Evolutionary conservation across 495 filamentous ascomycete species (phyloP).

Genomic region (Thozetella sp.): DNA sequence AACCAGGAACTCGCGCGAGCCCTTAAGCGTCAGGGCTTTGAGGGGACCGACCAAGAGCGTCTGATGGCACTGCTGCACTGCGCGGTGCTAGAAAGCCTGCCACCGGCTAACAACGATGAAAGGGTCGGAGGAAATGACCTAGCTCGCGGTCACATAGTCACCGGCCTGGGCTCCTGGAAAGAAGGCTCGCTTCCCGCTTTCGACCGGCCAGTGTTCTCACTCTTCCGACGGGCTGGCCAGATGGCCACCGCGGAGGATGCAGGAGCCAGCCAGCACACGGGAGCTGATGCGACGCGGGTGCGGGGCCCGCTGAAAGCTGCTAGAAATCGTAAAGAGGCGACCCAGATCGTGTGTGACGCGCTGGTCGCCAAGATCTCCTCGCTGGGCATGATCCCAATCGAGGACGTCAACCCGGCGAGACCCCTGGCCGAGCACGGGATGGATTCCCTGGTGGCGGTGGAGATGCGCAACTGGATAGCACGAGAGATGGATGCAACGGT

Average conservation of each 20-base stretch:
- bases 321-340: slow-evolving; percentile 31
- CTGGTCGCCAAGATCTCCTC: slow-evolving; percentile 47
- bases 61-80: slow-evolving; percentile 33
- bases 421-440: slow-evolving; percentile 57
- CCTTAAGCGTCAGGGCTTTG: slow-evolving; percentile 31
- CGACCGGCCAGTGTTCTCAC: slow-evolving; percentile 41
- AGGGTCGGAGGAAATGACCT: background rate
- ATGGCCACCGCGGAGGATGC: slow-evolving; percentile 35
- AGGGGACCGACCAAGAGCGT: slow-evolving; percentile 33
- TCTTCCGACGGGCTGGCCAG: slow-evolving; percentile 41
- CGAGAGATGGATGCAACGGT: slow-evolving; percentile 53
- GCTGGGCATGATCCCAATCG: slow-evolving; percentile 45
- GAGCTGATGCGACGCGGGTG: slow-evolving; percentile 14
- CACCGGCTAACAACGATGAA: no score
- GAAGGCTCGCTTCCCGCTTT: slow-evolving; percentile 23
- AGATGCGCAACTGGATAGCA: slow-evolving; percentile 64
- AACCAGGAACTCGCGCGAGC: slow-evolving; percentile 24
- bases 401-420: slow-evolving; percentile 47
- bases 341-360: slow-evolving; percentile 29
- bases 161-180: no score
- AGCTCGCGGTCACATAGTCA: slow-evolving; percentile 24
- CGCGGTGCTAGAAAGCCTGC: no score
- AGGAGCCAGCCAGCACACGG: slow-evolving; percentile 17
- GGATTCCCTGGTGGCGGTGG: slow-evolving; percentile 66
- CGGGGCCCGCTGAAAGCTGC: slow-evolving; percentile 23